These are phyloP conservation scores for Mycena kentingensis DNA, from an alignment of 768 basidiomycete species.

Conservation along the genomic window DNA sequence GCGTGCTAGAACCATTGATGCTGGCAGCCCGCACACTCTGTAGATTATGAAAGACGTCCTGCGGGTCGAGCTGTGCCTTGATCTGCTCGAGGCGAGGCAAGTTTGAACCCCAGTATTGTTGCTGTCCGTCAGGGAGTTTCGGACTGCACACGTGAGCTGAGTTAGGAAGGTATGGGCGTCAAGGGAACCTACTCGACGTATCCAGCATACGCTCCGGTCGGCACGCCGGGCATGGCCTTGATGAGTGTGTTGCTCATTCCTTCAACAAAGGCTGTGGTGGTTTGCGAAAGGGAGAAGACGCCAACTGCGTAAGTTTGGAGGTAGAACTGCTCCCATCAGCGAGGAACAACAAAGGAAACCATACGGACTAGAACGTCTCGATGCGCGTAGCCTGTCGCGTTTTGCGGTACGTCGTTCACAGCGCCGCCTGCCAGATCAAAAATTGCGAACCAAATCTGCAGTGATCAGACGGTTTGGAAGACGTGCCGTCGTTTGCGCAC, in stretches of 20 bases:
- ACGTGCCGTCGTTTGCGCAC: too few species aligned
- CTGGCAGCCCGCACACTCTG: constrained; percentile 10
- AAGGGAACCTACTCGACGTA: neutral
- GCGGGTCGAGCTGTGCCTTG: constrained; percentile 16
- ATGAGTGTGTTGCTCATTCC: neutral
- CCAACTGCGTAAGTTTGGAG: constrained; percentile 2
- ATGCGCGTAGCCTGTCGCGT: constrained; percentile 14
- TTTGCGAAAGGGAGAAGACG: neutral
- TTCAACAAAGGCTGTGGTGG: neutral
- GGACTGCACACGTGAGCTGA: constrained; percentile 6
- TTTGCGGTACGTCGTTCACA: constrained; percentile 6
- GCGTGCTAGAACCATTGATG: too few species aligned
- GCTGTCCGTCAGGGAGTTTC: constrained; percentile 14
- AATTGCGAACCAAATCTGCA: constrained; percentile 13
- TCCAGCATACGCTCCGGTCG: neutral
- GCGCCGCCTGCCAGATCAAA: constrained; percentile 13
- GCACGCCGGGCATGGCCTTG: neutral
- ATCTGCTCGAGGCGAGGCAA: constrained; percentile 16
- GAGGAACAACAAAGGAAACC: neutral
- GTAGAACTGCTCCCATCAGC: neutral
- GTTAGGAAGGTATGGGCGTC: neutral
- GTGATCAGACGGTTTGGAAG: neutral
- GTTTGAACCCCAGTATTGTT: constrained; percentile 21
- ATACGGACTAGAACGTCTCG: constrained; percentile 4
- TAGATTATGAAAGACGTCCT: constrained; percentile 20